Conservation (phyloP, 1,284 basidiomycete genomes). For the Sanghuangporus baumii region DNA sequence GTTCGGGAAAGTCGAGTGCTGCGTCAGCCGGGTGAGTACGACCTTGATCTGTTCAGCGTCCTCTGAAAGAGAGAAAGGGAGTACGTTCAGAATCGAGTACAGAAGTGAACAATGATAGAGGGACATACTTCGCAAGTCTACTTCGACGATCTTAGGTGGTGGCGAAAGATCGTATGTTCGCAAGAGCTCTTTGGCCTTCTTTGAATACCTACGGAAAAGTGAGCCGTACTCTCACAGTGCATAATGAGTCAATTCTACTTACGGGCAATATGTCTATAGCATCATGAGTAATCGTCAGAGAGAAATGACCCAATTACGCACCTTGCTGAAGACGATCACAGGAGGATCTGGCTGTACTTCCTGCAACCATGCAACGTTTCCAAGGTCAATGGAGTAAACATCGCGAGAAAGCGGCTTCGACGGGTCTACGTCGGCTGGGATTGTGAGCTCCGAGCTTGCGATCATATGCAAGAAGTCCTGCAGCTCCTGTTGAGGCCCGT, state of each 20-base stretch:
- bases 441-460: conserved; percentile 18
- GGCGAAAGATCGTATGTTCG: conserved; percentile 61
- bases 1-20: conserved; percentile 70
- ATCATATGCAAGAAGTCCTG: conserved; percentile 22
- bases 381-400: conserved; percentile 42
- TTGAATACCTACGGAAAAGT: conserved; percentile 48
- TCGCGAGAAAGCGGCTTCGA: conserved; percentile 39
- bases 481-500: conserved; percentile 17
- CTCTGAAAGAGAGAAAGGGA: conserved; percentile 32
- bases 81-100: not conserved
- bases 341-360: conserved; percentile 49
- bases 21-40: conserved; percentile 61
- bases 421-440: conserved; percentile 20
- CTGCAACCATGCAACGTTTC: conserved; percentile 44
- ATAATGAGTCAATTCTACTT: conserved; percentile 20
- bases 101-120: not conserved
- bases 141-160: conserved; percentile 65
- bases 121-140: conserved; percentile 61
- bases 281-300: not conserved
- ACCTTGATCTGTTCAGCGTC: conserved; percentile 61
- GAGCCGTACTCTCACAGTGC: not conserved
- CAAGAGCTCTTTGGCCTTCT: conserved; percentile 64
- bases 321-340: conserved; percentile 78
- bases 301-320: conserved; percentile 24
- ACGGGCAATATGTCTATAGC: conserved; percentile 66